Percentiles rank a stretch among this genome's conserved stretches.
Conservation (phyloP, 2,329 filamentous ascomycete genomes). For the Fulvia fulva region DNA sequence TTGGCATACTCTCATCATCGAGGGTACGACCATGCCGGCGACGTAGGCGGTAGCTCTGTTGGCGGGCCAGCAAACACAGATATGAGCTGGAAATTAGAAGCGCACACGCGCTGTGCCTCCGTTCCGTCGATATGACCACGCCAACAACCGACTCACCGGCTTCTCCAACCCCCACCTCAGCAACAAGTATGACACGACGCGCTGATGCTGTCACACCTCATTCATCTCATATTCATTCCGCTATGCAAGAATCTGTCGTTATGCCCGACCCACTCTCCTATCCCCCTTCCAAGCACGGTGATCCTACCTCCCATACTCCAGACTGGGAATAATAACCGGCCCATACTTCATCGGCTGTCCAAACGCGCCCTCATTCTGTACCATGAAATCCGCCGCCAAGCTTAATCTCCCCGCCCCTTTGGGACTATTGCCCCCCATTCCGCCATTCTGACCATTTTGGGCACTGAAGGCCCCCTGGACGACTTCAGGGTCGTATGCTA, state of each 20-base stretch:
- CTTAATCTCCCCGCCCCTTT: constrained; percentile 57
- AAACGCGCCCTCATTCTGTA: constrained; percentile 83
- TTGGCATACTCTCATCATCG: not conserved
- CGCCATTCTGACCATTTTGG: constrained; percentile 4
- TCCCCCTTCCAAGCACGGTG: not conserved
- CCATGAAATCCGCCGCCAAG: constrained; percentile 92
- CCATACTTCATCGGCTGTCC: constrained; percentile 89
- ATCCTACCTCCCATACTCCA: constrained; percentile 47
- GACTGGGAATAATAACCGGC: constrained; percentile 83
- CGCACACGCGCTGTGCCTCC: not conserved
- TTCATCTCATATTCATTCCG: not conserved
- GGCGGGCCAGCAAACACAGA: not conserved
- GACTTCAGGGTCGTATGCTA: constrained; percentile 88
- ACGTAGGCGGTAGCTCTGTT: not conserved
- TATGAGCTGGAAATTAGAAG: not conserved
- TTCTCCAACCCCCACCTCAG: not conserved
- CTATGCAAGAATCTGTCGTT: not conserved
- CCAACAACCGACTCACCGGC: not conserved
- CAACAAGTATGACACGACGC: not conserved
- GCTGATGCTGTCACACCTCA: not conserved
- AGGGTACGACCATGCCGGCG: not conserved
- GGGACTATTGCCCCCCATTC: constrained; percentile 20
- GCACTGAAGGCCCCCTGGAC: constrained; percentile 44
- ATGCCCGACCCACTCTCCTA: not conserved
- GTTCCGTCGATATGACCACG: not conserved